Evolutionary conservation across 805 yeast genomes (phyloP), one percentile per base, ranked within the genome.

Genomic region (Candida silvicultrix): DNA sequence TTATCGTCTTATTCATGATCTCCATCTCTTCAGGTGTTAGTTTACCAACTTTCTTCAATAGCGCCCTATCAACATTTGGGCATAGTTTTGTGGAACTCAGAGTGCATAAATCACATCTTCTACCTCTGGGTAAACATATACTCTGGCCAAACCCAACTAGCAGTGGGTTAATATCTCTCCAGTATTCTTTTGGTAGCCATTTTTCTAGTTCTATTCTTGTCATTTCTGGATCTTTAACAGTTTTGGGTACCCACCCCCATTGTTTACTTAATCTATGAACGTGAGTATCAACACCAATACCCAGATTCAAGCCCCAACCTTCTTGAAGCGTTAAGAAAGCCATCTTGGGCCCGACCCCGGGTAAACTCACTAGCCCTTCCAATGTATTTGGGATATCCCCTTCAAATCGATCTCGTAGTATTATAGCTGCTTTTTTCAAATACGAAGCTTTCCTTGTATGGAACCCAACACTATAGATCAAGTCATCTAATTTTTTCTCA

Each of bases 291-390:
- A 90, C 97, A 9, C 97, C 97, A n/a, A 90, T 87, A 0, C 97
- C 97, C 14, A 71, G 68, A 44, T 74, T 81, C 48, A 82, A 68
- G 38, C 72, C 68, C 97, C 97, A 89, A 0, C 94, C 96, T 37
- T 79, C 76, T 56, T 89, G 96, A 48, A 89, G 67, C 2, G 90
- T 72, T 36, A 90, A 65, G 60, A 77, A 85, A 0, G 95, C 96
- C 98, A 90, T 90, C 62, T 90, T 90, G 9, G 96, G 96, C 0
- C 98, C 98, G 3, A 90, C 95, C 0, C 98, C 98, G 0, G 97
- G 97, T 29, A 90, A 67, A 0, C 75, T 63, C 5, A 77, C 71
- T 43, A 90, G 71, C 1, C 83, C 90, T 7, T 75, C 80, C 9
- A 85, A 72, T 2, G 82, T 73, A 48, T 74, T 64, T 0, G 98